These are phyloP conservation scores for Zygosaccharomyces sapae DNA, from an alignment of 1,139 yeast genomes.

Conservation along the genomic window DNA sequence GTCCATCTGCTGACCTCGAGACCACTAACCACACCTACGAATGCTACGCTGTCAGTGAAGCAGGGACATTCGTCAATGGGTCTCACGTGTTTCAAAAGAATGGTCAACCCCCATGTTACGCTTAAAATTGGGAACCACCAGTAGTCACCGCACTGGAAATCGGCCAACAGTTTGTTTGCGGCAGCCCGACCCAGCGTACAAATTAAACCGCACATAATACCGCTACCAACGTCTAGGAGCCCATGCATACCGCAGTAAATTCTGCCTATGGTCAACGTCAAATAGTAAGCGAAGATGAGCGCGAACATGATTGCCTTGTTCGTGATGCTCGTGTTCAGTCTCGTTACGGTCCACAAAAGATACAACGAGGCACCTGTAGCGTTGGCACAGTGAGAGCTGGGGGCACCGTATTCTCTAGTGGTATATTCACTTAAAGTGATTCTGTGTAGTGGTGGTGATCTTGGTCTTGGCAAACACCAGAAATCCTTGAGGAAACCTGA, in stretches of 20 bases:
- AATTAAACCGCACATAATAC: constrained; percentile 57
- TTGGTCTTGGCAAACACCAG: constrained; percentile 86
- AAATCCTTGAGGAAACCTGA: constrained; percentile 79
- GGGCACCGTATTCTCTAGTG: constrained; percentile 91
- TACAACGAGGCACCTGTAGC: constrained; percentile 68
- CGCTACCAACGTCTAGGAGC: constrained; percentile 65
- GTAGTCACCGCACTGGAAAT: constrained; percentile 27
- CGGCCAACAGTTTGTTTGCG: constrained; percentile 17
- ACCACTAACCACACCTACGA: constrained; percentile 84
- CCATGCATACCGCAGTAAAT: constrained; percentile 99
- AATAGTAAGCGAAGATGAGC: constrained; percentile 47
- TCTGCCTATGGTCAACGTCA: constrained; percentile 71
- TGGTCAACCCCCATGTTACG: constrained; percentile 42
- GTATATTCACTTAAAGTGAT: constrained; percentile 87
- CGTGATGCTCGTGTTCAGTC: constrained; percentile 11
- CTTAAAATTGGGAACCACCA: constrained; percentile 41
- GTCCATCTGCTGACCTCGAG: constrained; percentile 36
- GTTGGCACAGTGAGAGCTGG: constrained; percentile 88
- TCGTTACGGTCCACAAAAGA: constrained; percentile 20
- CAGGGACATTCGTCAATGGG: constrained; percentile 97
- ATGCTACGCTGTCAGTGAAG: constrained; percentile 92
- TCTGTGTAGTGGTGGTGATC: constrained; percentile 86
- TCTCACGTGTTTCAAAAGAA: constrained; percentile 68
- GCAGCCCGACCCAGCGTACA: constrained; percentile 44
- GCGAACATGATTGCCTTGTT: constrained; percentile 14